Base-by-base conservation (phyloP, 2,329 filamentous ascomycete species). In the Didymellaceae sp. region DNA sequence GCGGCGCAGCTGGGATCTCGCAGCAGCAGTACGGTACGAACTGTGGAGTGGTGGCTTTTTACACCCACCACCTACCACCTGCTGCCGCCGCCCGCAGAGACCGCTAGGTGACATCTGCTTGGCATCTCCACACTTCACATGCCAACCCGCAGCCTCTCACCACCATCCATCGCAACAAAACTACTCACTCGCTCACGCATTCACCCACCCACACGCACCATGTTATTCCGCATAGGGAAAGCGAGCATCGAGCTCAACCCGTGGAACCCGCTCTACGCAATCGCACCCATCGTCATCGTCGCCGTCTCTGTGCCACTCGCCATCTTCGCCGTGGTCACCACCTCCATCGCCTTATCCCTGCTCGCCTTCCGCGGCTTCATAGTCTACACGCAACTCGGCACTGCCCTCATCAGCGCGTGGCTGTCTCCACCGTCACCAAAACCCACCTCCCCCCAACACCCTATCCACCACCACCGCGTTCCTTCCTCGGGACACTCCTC, bases 301-400 rank as follows among this genome's bases (percentile, higher is more conserved):
- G 39, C 68, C 39, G 44, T 73, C 20, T 74, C 73, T 5, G 57
- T 76, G 21, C 75, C 75, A 17, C 65, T 77, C 34, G 67, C 71
- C 40, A 40, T 72, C 52, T 69, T 76, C 49, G 73, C 73, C 14
- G 44, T 62, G 45, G 38, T 74, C 31, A 77, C 75, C 16, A 76
- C 74, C 10, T 59, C 66, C 24, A 57, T 76, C 46, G 73, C 74
- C 30, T 37, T 76, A 41, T 63, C 62, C 32, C 62, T 74, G 21
- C 68, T 78, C 13, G 60, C 72, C 17, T 57, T 75, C 16, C 74
- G 75, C 44, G 70, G 74, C 25, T 67, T 69, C 2, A 59, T 75
- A 34, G 73, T 78, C 21, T 78, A 78, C 56, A 59, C 72, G 50
- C 74, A 78, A 51, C 69, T 78, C 7, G 65, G 67, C 18, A 44